phyloP scores from a whole-genome alignment of 2,329 filamentous ascomycete genomes.

The Aschersonia sp. region DNA sequence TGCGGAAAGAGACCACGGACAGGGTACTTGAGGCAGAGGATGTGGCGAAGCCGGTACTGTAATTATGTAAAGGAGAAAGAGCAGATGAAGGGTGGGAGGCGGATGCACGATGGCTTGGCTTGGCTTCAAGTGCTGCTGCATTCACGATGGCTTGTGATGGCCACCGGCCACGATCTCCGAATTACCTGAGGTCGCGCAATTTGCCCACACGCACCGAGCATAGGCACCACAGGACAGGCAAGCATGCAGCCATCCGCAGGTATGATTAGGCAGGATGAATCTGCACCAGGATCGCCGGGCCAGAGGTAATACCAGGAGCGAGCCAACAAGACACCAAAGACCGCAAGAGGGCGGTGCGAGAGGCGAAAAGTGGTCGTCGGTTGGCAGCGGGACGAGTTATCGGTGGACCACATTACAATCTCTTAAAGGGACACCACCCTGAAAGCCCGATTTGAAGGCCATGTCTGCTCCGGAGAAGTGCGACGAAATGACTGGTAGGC shows the following conservation, averaged over 20 bases:
- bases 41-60: too few species aligned
- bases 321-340: not conserved
- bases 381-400: slow-evolving; percentile 3
- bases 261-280: not conserved
- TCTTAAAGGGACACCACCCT: slow-evolving; percentile 2
- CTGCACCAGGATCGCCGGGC: not conserved
- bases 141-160: not conserved
- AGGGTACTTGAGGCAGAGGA: too few species aligned
- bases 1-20: too few species aligned
- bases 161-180: not conserved
- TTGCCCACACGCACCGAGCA: not conserved
- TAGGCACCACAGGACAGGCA: too few species aligned
- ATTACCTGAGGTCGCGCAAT: not conserved
- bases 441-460: not conserved
- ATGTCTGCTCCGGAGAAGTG: not conserved
- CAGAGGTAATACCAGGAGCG: not conserved
- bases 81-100: not conserved
- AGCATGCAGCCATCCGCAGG: not conserved
- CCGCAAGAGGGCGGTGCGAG: not conserved
- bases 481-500: not conserved
- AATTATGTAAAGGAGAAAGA: not conserved
- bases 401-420: slow-evolving; percentile 3
- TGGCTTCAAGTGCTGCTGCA: not conserved
- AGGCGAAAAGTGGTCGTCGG: not conserved
- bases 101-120: not conserved